Evolutionary conservation across 179 eudicot species (phyloP), one percentile per base, ranked within the genome.

Genomic region (Amaranthus tricolor): DNA sequence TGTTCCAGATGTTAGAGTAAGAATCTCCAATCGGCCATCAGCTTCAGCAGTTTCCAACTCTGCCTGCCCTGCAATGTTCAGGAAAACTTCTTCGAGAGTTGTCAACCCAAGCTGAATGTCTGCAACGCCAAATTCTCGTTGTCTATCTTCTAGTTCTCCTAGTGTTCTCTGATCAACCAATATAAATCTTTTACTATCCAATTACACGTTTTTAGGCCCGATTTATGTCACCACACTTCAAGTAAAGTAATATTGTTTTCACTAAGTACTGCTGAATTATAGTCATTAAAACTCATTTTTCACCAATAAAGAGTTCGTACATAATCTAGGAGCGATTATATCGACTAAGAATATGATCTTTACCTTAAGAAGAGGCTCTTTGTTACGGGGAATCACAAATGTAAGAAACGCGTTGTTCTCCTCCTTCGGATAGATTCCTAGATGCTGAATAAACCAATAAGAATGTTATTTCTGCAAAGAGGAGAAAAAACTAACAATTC

Each of bases 51-150:
- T 86, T 78, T 92, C 96, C 3, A 91, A 73, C 84, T 90, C 96
- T 75, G 96, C 96, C 71, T 88, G 79, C 81, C 77, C 82, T 49
- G 89, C 96, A 65, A 89, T 89, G 76, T 86, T 91, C 45, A 92
- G 79, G 71, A 92, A 89, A 68, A 90, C 93, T 85, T 92, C 96
- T 88, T 92, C 97, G 47, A 92, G 86, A 59, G 96, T 92, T 59
- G 93, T 83, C 57, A 90, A 86, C 66, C 97, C 88, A 10, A 92
- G 85, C 82, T 92, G 97, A 75, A 92, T 85, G 82, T 90, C 96
- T 60, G 83, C 50, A 74, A 92, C 86, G 7, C 91, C 88, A 15
- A 89, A 85, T 80, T 92, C 91, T 45, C 65, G 77, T 44, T 86
- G 86, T 84, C 83, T 91, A 55, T 86, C 89, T 82, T 92, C 88